phyloP scores from a whole-genome alignment of 495 filamentous ascomycete species.

The Penicillium ochrochloron region DNA sequence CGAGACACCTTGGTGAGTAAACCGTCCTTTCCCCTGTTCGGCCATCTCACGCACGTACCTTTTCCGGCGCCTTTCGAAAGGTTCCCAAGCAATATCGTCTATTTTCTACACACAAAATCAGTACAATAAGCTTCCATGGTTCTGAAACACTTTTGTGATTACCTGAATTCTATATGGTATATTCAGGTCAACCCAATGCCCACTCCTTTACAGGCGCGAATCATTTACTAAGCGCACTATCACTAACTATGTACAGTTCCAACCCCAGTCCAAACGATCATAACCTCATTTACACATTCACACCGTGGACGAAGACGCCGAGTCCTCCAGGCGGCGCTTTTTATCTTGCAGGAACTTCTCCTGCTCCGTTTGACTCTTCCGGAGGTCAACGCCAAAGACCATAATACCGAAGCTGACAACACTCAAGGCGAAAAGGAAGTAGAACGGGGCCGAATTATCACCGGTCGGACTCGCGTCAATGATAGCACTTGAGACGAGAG shows the following conservation, averaged over 20 bases:
- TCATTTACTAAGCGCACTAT: neutral
- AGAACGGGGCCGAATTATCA: slow-evolving; percentile 64
- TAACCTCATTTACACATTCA: neutral
- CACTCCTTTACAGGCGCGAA: neutral
- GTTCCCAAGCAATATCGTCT: too few species aligned
- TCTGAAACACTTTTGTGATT: neutral
- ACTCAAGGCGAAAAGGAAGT: slow-evolving; percentile 64
- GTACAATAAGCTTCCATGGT: too few species aligned
- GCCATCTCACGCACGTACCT: too few species aligned
- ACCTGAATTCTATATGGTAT: neutral
- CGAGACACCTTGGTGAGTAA: too few species aligned
- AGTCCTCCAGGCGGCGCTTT: slow-evolving; percentile 17
- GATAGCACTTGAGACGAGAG: slow-evolving; percentile 66
- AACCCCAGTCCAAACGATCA: neutral
- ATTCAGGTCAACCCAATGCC: neutral
- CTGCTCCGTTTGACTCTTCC: slow-evolving; percentile 63
- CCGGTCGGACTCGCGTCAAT: slow-evolving; percentile 61
- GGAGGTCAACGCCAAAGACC: slow-evolving; percentile 58
- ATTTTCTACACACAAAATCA: too few species aligned
- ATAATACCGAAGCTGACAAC: slow-evolving; percentile 56
- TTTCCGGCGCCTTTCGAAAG: too few species aligned
- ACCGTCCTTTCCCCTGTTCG: too few species aligned
- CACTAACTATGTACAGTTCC: neutral
- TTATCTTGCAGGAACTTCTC: slow-evolving; percentile 37
- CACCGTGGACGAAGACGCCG: slow-evolving; percentile 9